Evolutionary conservation across 768 basidiomycete genomes (phyloP).

Genomic region (Termitomyces eurrhizus): DNA sequence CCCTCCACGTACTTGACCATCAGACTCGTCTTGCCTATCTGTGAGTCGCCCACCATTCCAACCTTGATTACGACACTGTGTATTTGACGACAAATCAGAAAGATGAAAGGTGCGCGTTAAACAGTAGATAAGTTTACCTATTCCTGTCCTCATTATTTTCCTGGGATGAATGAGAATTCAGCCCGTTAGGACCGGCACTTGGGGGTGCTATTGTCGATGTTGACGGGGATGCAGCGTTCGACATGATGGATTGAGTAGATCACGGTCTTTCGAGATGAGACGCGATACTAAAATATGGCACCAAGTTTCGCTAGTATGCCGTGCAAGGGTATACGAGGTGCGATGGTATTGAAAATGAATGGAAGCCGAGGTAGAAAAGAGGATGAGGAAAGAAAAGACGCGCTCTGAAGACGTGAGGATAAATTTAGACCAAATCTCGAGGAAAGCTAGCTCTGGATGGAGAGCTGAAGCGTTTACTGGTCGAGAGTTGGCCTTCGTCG

Average conservation of each 20-base stretch:
- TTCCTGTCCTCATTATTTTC: slow-evolving; percentile 76
- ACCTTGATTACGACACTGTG: slow-evolving; percentile 92
- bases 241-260: slow-evolving; percentile 35
- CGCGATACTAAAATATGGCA: slow-evolving; percentile 16
- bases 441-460: slow-evolving; percentile 28
- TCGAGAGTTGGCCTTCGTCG: slow-evolving; percentile 25
- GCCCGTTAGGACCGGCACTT: slow-evolving; percentile 48
- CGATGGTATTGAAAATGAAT: slow-evolving; percentile 19
- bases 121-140: slow-evolving; percentile 34
- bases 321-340: slow-evolving; percentile 17
- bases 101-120: slow-evolving; percentile 1
- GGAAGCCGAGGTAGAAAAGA: slow-evolving; percentile 21
- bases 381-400: slow-evolving; percentile 35
- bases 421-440: slow-evolving; percentile 27
- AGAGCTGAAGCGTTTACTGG: slow-evolving; percentile 21
- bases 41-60: slow-evolving; percentile 99
- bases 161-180: slow-evolving; percentile 43
- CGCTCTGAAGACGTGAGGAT: slow-evolving; percentile 28
- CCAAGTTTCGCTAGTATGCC: slow-evolving; percentile 14
- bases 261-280: slow-evolving; percentile 13
- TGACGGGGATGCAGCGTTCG: slow-evolving; percentile 46
- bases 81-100: background rate
- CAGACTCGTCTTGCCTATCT: slow-evolving; percentile 98
- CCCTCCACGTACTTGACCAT: slow-evolving; percentile 99
- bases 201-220: slow-evolving; percentile 40